Conservation (phyloP, 441 rosid species). For the Adansonia gregorii region DNA sequence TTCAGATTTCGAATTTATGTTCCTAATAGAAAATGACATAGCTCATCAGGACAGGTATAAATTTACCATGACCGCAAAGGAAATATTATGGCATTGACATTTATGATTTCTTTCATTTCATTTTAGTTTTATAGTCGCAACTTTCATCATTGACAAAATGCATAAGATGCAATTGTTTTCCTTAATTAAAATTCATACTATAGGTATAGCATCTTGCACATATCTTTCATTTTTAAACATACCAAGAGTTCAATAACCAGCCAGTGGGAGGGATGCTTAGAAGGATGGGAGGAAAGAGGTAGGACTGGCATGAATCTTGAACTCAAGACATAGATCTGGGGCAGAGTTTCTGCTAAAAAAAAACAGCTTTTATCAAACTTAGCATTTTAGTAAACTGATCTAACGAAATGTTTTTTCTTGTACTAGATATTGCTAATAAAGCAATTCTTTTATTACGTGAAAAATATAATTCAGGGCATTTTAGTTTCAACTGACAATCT, state of each 20-base stretch:
- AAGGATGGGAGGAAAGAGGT: background rate
- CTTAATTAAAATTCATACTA: too few relatives aligned
- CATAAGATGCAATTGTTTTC: background rate
- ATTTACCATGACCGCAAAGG: background rate
- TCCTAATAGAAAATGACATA: background rate
- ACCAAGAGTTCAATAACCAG: background rate
- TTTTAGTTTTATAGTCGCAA: background rate
- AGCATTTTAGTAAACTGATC: background rate
- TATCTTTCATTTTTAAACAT: background rate
- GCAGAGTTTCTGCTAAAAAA: background rate
- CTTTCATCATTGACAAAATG: background rate
- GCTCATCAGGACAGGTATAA: background rate
- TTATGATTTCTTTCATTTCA: background rate
- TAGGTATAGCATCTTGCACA: background rate
- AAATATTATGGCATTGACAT: background rate
- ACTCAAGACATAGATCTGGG: background rate
- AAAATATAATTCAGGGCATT: too few relatives aligned
- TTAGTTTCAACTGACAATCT: too few relatives aligned
- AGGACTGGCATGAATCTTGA: background rate
- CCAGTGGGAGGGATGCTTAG: too few relatives aligned
- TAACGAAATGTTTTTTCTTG: background rate
- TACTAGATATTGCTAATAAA: too few relatives aligned
- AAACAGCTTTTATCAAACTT: background rate
- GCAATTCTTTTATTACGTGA: too few relatives aligned
- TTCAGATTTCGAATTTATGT: background rate